Evolutionary conservation across 2,329 filamentous ascomycete genomes (phyloP), one percentile per base, ranked within the genome.

Genomic region (Aspergillus pseudoglaucus): DNA sequence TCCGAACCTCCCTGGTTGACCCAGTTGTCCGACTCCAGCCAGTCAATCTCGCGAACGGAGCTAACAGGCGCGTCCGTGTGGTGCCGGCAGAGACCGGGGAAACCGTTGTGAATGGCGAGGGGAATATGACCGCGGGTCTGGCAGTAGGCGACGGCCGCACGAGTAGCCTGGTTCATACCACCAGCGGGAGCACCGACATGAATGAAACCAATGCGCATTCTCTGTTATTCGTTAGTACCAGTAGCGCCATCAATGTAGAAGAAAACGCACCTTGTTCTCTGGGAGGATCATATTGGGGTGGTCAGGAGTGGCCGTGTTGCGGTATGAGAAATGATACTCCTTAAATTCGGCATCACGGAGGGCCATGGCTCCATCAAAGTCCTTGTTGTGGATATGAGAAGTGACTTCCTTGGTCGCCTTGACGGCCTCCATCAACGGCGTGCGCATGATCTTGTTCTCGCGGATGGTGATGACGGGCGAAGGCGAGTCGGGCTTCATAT

Each of bases 91-190:
- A 98, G 84, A 14, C 93, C 93, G 27, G 93, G 89, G 70, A 98
- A 98, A 22, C 93, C 93, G 61, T 98, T 98, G 73, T 97, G 88
- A 47, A 98, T 90, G 15, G 89, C 91, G 60, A 97, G 69, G 3
- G 93, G 88, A 45, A 88, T 89, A 68, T 98, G 93, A n/a, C 93
- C 93, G 50, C 90, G 83, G 40, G 87, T 87, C 49, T 95, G 70
- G 67, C 90, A 97, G 75, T 96, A 96, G 27, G 90, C 89, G 15
- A 96, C 90, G 12, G 88, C 91, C 25, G 89, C 91, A 57, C 93
- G 84, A 17, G 94, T 93, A 38, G 93, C 93, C 23, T 91, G 90
- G 70, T 98, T 98, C 88, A 98, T 97, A 60, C 93, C 93, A 68
- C 93, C 93, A 25, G 93, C 93, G 6, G 93, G 93, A 10, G 93